Percentiles rank a stretch among this genome's conserved stretches.
These are phyloP conservation scores for Castanea sativa DNA, from an alignment of 306 rosid species.

Conservation along the genomic window DNA sequence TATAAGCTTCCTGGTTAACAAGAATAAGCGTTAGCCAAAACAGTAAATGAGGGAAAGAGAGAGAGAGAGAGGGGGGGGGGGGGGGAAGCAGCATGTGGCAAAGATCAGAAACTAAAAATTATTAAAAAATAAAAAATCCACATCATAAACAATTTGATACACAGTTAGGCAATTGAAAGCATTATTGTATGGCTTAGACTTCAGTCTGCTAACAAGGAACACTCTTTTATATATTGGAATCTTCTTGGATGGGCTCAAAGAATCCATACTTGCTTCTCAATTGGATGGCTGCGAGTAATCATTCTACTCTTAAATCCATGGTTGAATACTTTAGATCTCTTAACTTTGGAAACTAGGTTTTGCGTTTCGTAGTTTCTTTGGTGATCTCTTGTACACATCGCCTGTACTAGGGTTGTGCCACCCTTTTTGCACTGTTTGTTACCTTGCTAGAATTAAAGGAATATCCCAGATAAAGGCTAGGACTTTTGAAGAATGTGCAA, in stretches of 20 bases:
- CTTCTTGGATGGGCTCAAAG: background rate
- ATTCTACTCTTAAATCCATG: background rate
- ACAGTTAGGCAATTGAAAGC: background rate
- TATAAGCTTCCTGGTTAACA: slow-evolving; percentile 71
- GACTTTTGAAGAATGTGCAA: no score
- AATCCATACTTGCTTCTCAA: background rate
- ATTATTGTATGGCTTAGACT: background rate
- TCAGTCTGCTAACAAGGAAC: background rate
- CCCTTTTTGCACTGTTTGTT: background rate
- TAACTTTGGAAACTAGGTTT: no score
- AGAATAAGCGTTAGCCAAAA: slow-evolving; percentile 1
- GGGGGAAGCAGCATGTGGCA: background rate
- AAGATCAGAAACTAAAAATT: slow-evolving; percentile 18
- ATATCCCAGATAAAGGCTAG: no score
- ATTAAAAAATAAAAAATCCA: background rate
- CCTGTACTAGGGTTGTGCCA: no score
- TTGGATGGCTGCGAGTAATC: background rate
- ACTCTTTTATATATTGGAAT: background rate
- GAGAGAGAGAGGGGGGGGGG: background rate
- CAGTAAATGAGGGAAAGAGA: background rate
- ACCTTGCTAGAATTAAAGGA: no score
- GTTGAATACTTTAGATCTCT: background rate
- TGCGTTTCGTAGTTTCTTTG: background rate
- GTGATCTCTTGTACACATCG: background rate
- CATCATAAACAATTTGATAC: background rate